These are phyloP conservation scores for Kuraishia piskuri DNA, from an alignment of 805 yeast genomes.

Conservation along the genomic window DNA sequence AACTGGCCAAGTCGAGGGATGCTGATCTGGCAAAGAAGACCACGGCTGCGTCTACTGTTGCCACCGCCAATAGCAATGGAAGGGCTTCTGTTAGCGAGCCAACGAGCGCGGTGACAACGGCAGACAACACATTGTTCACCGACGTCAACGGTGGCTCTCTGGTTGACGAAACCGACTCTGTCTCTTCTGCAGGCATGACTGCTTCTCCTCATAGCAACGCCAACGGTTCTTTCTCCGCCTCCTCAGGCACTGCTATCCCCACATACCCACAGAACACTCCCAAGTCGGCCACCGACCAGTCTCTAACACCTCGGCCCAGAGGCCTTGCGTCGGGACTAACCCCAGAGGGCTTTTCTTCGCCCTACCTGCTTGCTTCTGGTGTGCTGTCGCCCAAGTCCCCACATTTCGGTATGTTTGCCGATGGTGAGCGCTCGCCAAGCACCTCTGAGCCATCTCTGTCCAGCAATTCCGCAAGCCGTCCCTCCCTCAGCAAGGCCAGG, in stretches of 20 bases:
- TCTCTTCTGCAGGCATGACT: background rate
- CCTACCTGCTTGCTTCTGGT: slow-evolving; percentile 60
- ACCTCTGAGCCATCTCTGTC: background rate
- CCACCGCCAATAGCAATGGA: background rate
- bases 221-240: background rate
- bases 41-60: slow-evolving; percentile 20
- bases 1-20: slow-evolving; percentile 52
- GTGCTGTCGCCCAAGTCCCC: slow-evolving; percentile 40
- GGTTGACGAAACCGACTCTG: background rate
- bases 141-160: background rate
- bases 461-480: background rate
- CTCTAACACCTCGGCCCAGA: background rate
- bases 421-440: background rate
- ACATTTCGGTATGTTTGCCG: background rate
- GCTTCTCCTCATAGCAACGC: background rate
- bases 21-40: slow-evolving; percentile 31
- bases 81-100: background rate
- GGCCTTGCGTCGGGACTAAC: slow-evolving; percentile 9
- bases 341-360: slow-evolving; percentile 51
- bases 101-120: slow-evolving; percentile 2
- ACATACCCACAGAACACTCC: background rate
- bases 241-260: background rate
- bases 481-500: background rate
- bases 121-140: slow-evolving; percentile 2
- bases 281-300: background rate